Evolutionary conservation across 2,329 filamentous ascomycete species (phyloP), one percentile per base, ranked within the genome.

Genomic region (Cladosporium austrohemisphaericum): DNA sequence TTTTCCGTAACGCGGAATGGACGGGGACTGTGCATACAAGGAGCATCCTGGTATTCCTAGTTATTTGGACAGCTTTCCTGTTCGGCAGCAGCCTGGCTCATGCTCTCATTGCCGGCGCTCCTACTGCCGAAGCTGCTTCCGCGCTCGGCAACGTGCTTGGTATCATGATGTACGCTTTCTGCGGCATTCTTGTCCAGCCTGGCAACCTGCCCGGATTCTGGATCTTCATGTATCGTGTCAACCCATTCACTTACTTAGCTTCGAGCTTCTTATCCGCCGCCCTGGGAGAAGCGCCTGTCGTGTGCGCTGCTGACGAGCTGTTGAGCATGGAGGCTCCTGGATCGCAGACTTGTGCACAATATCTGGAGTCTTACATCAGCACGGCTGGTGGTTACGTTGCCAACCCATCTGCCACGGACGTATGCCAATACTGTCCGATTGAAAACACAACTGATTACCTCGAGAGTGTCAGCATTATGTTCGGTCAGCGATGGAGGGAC

Each of bases 81-180:
- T 88, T 83, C 65, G 79, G 82, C 41, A 80, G 76, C n/a, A 81
- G 84, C 0, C 88, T 88, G 56, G 80, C 84, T 0, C 79, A 86
- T 58, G 81, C 88, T 77, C 76, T 81, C 23, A 85, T 88, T 50
- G 81, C 82, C 1, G 83, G 79, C 3, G 74, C 88, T 31, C 81
- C 80, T 0, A 75, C 83, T 43, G 81, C 83, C 2, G 76, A 84
- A 58, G 85, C 82, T 0, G 85, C 83, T 7, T 77, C 76, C 6
- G 80, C 77, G 36, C 62, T 86, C 10, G 80, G 67, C 0, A 70
- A 56, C 60, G 68, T 55, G 0, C 19, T 57, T 1, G 53, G 57
- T 29, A 68, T 73, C 4, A 72, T 75, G 59, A 71, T 41, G 9
- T 61, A 74, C 1, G 65, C 68, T 52, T 64, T 71, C 52, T 63